These are phyloP conservation scores for Pisolithus sp. DNA, from an alignment of 768 basidiomycete genomes.

Conservation along the genomic window DNA sequence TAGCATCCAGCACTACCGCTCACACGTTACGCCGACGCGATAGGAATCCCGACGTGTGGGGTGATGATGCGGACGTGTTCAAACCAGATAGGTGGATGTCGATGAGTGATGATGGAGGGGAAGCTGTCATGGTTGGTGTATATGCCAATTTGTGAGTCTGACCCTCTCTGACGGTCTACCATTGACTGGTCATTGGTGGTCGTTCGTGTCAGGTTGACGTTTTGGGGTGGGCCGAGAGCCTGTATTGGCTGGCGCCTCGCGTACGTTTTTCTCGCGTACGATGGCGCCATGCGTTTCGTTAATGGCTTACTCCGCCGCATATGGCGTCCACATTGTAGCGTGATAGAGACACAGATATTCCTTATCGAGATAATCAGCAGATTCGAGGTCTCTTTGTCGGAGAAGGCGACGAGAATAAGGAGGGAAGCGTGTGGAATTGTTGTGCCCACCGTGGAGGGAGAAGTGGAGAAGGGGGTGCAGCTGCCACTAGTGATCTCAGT, in stretches of 20 bases:
- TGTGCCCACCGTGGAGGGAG: conserved; percentile 37
- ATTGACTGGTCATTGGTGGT: background rate
- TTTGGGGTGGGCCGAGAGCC: background rate
- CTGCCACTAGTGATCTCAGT: conserved; percentile 31
- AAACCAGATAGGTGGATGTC: conserved; percentile 23
- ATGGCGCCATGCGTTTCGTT: background rate
- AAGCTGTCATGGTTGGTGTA: conserved; percentile 9
- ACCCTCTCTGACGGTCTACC: background rate
- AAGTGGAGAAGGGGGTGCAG: conserved; percentile 36
- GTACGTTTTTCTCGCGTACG: conserved; percentile 1
- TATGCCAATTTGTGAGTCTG: conserved; percentile 19
- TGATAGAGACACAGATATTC: conserved; percentile 47
- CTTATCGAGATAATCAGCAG: conserved; percentile 42
- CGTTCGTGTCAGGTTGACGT: background rate
- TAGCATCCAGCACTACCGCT: no score
- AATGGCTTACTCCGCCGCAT: background rate
- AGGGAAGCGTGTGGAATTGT: conserved; percentile 37
- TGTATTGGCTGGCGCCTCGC: conserved; percentile 11
- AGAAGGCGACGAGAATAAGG: conserved; percentile 23
- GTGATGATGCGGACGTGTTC: conserved; percentile 24
- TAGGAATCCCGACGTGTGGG: conserved; percentile 25
- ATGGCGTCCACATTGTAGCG: conserved; percentile 5
- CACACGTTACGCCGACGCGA: background rate
- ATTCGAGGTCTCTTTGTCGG: conserved; percentile 39
- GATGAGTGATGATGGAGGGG: conserved; percentile 4